phyloP scores from a whole-genome alignment of 305 asterid genomes.

The Vinca major region DNA sequence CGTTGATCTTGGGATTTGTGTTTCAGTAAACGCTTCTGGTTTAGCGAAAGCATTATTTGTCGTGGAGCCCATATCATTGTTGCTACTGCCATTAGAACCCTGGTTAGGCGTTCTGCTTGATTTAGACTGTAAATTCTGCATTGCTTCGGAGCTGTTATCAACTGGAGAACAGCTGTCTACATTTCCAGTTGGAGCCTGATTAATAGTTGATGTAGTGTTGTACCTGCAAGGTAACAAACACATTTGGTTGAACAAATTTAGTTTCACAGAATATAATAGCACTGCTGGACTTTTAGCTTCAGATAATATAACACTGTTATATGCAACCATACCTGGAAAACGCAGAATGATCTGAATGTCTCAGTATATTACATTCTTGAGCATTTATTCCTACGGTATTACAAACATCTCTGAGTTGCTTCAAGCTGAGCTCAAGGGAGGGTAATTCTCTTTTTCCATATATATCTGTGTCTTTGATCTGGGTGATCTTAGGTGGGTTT shows the following conservation, averaged over 20 bases:
- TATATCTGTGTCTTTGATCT: constrained; percentile 16
- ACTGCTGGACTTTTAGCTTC: neutral
- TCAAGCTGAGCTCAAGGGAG: constrained; percentile 33
- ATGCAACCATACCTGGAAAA: constrained; percentile 31
- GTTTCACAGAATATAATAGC: too few relatives aligned
- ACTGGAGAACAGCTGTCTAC: constrained; percentile 39
- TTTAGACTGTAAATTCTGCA: constrained; percentile 25
- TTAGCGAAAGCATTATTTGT: constrained; percentile 32
- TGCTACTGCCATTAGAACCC: constrained; percentile 41
- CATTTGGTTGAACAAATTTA: neutral
- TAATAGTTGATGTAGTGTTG: constrained; percentile 26
- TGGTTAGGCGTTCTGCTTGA: constrained; percentile 33
- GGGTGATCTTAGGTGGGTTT: constrained; percentile 18
- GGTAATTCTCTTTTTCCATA: constrained; percentile 25
- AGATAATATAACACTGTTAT: neutral
- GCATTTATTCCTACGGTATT: constrained; percentile 23
- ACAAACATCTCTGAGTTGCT: constrained; percentile 25
- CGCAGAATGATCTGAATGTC: constrained; percentile 42
- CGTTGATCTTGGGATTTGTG: constrained; percentile 17
- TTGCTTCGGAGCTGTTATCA: constrained; percentile 30
- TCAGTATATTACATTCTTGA: constrained; percentile 33
- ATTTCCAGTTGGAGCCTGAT: constrained; percentile 33
- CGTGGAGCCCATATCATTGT: constrained; percentile 47
- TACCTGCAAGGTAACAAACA: constrained; percentile 27
- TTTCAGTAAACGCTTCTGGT: constrained; percentile 23